Evolutionary conservation across 139 green algal species (phyloP).

Genomic region (Ettlia oleoabundans): DNA sequence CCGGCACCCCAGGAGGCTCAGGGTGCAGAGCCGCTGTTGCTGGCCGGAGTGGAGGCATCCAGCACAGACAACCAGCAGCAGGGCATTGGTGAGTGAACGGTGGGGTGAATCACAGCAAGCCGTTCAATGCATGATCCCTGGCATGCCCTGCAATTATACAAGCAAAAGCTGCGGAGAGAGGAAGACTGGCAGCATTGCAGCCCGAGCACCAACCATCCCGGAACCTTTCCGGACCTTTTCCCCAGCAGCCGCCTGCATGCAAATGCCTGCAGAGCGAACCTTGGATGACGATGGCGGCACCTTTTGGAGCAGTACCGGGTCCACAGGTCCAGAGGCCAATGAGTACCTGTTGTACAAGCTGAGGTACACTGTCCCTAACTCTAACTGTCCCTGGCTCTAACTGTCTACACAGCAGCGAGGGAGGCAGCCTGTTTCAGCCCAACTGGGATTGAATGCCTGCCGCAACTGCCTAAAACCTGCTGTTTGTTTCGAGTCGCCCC

Average conservation of each 20-base stretch:
- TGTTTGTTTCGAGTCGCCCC: not conserved
- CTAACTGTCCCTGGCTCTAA: too few relatives aligned
- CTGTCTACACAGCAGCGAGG: too few relatives aligned
- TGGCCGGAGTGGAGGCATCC: constrained; percentile 15
- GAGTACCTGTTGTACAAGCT: constrained; percentile 34
- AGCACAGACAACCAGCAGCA: constrained; percentile 21
- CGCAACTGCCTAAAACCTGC: not conserved
- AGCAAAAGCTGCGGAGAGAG: too few relatives aligned
- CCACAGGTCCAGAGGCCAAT: not conserved
- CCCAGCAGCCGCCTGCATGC: not conserved
- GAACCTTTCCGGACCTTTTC: not conserved
- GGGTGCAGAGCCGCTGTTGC: not conserved
- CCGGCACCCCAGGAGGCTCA: not conserved
- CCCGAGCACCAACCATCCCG: too few relatives aligned
- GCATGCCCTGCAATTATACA: too few relatives aligned
- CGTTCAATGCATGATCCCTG: too few relatives aligned
- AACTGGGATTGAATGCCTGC: not conserved
- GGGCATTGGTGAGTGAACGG: not conserved
- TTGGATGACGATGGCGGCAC: not conserved
- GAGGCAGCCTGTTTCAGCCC: not conserved
- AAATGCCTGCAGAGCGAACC: not conserved
- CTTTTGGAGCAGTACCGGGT: constrained; percentile 36
- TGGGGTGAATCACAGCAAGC: not conserved
- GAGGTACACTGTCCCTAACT: not conserved
- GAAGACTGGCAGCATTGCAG: too few relatives aligned